Evolutionary conservation across 371 early-diverging fungal genomes (phyloP).

Genomic region (Smittium culicis): DNA sequence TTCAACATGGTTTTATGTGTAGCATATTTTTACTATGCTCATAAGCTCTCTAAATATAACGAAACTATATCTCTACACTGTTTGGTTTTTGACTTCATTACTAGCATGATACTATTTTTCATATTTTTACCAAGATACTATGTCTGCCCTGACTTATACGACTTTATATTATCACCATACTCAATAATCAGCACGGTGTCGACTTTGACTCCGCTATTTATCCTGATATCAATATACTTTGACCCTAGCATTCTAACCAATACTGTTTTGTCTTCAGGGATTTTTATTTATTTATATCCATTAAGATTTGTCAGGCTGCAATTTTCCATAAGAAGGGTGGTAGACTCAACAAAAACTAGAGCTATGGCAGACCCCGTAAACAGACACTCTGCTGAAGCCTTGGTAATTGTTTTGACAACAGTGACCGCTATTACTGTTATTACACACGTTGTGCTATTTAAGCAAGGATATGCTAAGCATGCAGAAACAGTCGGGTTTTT

Average conservation of each 20-base stretch:
- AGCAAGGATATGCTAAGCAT: slow-evolving; percentile 25
- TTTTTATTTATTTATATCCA: slow-evolving; percentile 42
- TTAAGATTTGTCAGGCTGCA: slow-evolving; percentile 50
- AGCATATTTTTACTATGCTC: slow-evolving; percentile 37
- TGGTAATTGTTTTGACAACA: slow-evolving; percentile 36
- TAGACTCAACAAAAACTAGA: slow-evolving; percentile 40
- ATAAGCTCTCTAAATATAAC: slow-evolving; percentile 17
- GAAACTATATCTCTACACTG: slow-evolving; percentile 23
- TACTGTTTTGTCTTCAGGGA: slow-evolving; percentile 41
- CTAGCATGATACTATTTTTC: slow-evolving; percentile 31
- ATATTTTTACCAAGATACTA: slow-evolving; percentile 38
- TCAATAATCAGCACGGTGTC: slow-evolving; percentile 37
- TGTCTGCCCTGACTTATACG: slow-evolving; percentile 33
- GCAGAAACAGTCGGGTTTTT: slow-evolving; percentile 38
- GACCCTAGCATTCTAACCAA: slow-evolving; percentile 20
- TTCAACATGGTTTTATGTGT: slow-evolving; percentile 33
- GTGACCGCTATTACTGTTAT: slow-evolving; percentile 48
- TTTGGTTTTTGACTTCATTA: slow-evolving; percentile 26
- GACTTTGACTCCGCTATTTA: slow-evolving; percentile 36
- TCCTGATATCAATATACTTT: slow-evolving; percentile 19
- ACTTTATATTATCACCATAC: slow-evolving; percentile 26
- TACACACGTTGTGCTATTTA: slow-evolving; percentile 42
- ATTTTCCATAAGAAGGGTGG: slow-evolving; percentile 30
- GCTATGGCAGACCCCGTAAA: slow-evolving; percentile 35
- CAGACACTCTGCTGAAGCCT: slow-evolving; percentile 37